Evolutionary conservation across 2,329 filamentous ascomycete species (phyloP).

Genomic region (Fusarium liriodendri): DNA sequence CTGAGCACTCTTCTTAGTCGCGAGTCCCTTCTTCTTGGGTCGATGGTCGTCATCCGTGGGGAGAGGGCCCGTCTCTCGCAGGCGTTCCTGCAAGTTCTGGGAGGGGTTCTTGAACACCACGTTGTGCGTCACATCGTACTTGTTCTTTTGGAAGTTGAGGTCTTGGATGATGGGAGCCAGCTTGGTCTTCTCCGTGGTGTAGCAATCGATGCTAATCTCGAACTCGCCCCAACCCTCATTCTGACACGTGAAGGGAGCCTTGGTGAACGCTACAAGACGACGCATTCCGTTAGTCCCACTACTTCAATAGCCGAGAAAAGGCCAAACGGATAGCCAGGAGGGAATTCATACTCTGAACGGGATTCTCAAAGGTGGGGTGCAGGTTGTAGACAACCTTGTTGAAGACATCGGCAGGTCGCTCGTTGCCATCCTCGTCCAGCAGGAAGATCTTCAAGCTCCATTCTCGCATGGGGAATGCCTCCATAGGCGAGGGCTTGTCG

Average conservation of each 20-base stretch:
- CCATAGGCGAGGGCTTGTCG: slow-evolving; percentile 82
- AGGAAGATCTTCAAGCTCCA: slow-evolving; percentile 92
- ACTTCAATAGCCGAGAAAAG: not conserved
- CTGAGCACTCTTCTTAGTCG: slow-evolving; percentile 82
- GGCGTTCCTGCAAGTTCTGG: slow-evolving; percentile 79
- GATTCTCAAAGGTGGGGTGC: slow-evolving; percentile 92
- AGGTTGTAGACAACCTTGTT: slow-evolving; percentile 93
- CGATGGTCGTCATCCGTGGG: slow-evolving; percentile 76
- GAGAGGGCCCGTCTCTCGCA: slow-evolving; percentile 88
- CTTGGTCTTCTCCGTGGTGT: slow-evolving; percentile 88
- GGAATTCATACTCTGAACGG: slow-evolving; percentile 78
- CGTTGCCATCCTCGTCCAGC: slow-evolving; percentile 86
- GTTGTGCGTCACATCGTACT: slow-evolving; percentile 85
- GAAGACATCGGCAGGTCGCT: slow-evolving; percentile 85
- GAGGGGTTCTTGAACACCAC: slow-evolving; percentile 95
- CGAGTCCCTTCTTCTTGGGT: slow-evolving; percentile 69
- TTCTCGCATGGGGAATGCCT: slow-evolving; percentile 90
- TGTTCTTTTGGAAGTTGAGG: slow-evolving; percentile 85
- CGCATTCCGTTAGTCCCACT: slow-evolving; percentile 22
- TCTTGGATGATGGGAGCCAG: slow-evolving; percentile 81
- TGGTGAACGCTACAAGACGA: slow-evolving; percentile 73
- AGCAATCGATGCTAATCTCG: slow-evolving; percentile 89
- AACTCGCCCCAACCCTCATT: slow-evolving; percentile 99
- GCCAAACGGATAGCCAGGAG: not conserved
- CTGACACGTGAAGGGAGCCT: slow-evolving; percentile 86